Evolutionary conservation across 2,329 filamentous ascomycete species (phyloP).

Genomic region (Bipolaris zeicola): DNA sequence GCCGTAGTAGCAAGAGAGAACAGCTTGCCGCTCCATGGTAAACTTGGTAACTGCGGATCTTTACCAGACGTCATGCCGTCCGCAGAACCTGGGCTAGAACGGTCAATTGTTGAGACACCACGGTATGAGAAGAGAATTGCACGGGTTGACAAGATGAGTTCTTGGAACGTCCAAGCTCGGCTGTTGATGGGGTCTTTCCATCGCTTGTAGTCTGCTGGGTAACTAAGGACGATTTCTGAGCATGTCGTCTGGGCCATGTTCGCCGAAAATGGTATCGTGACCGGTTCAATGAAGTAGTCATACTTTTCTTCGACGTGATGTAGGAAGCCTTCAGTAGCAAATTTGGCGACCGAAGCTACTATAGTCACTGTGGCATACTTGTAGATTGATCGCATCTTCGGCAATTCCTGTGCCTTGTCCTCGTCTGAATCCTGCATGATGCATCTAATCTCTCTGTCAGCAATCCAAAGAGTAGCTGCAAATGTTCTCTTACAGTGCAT

Average conservation of each 20-base stretch:
- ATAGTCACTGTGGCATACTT: slow-evolving; percentile 11
- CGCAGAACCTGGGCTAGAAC: background rate
- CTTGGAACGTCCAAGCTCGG: slow-evolving; percentile 19
- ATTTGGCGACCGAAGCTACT: slow-evolving; percentile 11
- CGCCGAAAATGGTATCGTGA: background rate
- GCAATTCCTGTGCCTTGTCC: slow-evolving; percentile 14
- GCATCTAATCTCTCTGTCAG: slow-evolving; percentile 4
- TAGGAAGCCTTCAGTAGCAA: slow-evolving; percentile 15
- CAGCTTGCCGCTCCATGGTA: slow-evolving; percentile 9
- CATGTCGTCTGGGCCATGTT: background rate
- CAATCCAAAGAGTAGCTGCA: background rate
- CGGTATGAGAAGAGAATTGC: slow-evolving; percentile 14
- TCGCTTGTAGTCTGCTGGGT: slow-evolving; percentile 12
- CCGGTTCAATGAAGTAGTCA: slow-evolving; percentile 11
- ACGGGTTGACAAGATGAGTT: slow-evolving; percentile 12
- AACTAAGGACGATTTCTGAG: slow-evolving; percentile 5
- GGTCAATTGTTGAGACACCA: slow-evolving; percentile 7
- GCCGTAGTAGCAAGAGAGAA: slow-evolving; percentile 4
- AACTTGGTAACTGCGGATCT: slow-evolving; percentile 9
- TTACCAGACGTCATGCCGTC: slow-evolving; percentile 3
- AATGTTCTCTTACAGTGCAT: slow-evolving; percentile 10
- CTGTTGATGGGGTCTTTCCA: slow-evolving; percentile 14
- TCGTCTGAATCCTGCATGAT: slow-evolving; percentile 14
- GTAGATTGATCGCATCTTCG: slow-evolving; percentile 17
- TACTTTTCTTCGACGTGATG: slow-evolving; percentile 2